Evolutionary conservation across 495 filamentous ascomycete genomes (phyloP).

Genomic region (Aspergillus affinis): DNA sequence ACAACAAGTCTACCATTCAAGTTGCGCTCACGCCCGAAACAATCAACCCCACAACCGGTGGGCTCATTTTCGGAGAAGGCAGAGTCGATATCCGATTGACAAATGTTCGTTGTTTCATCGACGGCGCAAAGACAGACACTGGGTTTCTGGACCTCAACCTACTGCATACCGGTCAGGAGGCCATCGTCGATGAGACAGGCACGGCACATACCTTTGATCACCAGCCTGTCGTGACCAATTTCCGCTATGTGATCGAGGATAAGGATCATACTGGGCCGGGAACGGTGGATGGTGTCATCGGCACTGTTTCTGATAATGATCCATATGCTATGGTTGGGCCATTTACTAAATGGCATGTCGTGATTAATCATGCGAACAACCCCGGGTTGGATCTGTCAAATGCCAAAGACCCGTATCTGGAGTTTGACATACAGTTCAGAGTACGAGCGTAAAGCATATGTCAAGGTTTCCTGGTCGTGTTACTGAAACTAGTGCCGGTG

Average conservation of each 20-base stretch:
- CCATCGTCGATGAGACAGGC: not conserved
- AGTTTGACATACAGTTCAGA: slow-evolving; percentile 9
- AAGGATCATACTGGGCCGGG: not conserved
- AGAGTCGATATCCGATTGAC: not conserved
- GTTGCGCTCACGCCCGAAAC: not conserved
- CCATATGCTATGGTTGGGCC: slow-evolving; percentile 9
- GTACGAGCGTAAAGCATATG: no score
- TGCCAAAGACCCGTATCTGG: not conserved
- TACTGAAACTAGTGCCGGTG: no score
- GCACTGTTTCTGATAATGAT: not conserved
- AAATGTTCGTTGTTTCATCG: slow-evolving; percentile 1
- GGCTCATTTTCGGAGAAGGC: not conserved
- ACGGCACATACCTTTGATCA: not conserved
- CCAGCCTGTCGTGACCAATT: not conserved
- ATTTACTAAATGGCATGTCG: slow-evolving; percentile 3
- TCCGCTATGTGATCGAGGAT: slow-evolving; percentile 3
- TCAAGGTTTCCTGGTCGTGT: no score
- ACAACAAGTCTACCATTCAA: not conserved
- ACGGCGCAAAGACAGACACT: not conserved
- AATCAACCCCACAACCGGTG: not conserved
- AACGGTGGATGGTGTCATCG: not conserved
- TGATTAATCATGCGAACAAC: slow-evolving; percentile 2
- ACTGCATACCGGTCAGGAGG: not conserved
- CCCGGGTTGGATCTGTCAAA: slow-evolving; percentile 1
- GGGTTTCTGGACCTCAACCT: not conserved